Evolutionary conservation across 1,284 basidiomycete species (phyloP).

Genomic region (Spongiforma sp.): DNA sequence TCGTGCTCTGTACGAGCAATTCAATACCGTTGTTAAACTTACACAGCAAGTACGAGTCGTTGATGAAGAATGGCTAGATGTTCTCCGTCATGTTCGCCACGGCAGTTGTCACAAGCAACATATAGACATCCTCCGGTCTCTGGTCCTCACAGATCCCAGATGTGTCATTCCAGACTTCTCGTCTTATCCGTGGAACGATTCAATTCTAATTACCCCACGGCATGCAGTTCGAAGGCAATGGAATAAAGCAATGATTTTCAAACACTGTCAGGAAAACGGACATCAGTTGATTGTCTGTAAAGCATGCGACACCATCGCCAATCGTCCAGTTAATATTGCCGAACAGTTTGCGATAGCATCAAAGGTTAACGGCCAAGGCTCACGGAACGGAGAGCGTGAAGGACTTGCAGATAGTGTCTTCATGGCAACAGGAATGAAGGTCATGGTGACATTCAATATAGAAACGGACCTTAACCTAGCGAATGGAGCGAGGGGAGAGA

Average conservation of each 20-base stretch:
- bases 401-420: neutral
- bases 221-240: neutral
- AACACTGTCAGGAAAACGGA: neutral
- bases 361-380: too few species aligned
- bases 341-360: neutral
- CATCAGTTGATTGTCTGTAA: too few species aligned
- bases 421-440: neutral
- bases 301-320: neutral
- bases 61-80: neutral
- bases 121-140: neutral
- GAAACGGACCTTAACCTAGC: neutral
- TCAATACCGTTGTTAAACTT: neutral
- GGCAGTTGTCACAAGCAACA: neutral
- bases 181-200: neutral
- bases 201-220: neutral
- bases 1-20: neutral
- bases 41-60: neutral
- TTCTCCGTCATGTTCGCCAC: neutral
- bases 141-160: neutral
- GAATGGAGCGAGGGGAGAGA: neutral
- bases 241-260: neutral
- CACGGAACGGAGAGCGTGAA: too few species aligned
- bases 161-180: neutral
- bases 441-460: neutral
- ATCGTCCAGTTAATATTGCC: neutral